These are phyloP conservation scores for Ophiostoma sp. DNA, from an alignment of 2,329 filamentous ascomycete species.

Conservation along the genomic window DNA sequence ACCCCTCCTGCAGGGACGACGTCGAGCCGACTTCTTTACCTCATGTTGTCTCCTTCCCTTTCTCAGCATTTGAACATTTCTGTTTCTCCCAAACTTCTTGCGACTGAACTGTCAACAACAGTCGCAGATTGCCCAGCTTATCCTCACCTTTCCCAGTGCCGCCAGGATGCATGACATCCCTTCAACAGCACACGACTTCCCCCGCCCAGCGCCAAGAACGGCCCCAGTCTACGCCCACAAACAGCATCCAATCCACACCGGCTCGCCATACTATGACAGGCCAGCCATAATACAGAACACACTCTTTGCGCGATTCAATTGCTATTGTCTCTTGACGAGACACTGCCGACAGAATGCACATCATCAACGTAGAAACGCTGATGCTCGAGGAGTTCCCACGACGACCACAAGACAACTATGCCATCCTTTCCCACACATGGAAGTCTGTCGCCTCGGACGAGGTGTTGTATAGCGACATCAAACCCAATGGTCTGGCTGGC, in stretches of 20 bases:
- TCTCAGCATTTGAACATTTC: too few species aligned
- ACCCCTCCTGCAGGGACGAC: neutral
- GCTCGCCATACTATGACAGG: neutral
- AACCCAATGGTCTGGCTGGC: neutral
- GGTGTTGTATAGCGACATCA: neutral
- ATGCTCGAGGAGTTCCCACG: neutral
- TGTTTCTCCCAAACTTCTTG: too few species aligned
- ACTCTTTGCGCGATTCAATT: too few species aligned
- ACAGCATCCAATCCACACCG: too few species aligned
- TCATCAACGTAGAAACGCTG: neutral
- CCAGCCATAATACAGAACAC: neutral
- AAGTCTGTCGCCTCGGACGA: neutral
- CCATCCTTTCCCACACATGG: slow-evolving; percentile 8
- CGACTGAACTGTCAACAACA: too few species aligned
- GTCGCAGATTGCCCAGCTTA: too few species aligned
- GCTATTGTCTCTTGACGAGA: neutral
- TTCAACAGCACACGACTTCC: too few species aligned
- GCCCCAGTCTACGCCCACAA: too few species aligned
- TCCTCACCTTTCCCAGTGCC: too few species aligned
- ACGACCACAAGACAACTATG: neutral
- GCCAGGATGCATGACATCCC: too few species aligned
- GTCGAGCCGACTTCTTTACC: neutral
- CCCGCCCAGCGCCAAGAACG: too few species aligned
- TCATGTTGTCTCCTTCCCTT: too few species aligned
- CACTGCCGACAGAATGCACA: neutral